Evolutionary conservation across 129 eudicot species (phyloP).

Genomic region (Chrysanthemum lavandulifolium): DNA sequence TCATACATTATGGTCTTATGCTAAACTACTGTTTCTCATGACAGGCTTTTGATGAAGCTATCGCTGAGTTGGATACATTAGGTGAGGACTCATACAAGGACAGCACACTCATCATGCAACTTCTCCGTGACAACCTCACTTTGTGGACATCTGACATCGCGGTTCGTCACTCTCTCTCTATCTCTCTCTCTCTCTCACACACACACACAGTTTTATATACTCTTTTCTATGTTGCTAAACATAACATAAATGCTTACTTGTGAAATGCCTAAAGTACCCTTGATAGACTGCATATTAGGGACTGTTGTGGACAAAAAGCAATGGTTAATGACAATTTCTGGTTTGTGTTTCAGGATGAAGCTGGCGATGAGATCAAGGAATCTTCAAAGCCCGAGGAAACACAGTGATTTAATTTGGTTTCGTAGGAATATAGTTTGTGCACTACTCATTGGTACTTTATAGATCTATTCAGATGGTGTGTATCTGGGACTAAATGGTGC

Average conservation of each 20-base stretch:
- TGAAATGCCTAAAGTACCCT: conserved; percentile 9
- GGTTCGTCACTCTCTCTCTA: conserved; percentile 40
- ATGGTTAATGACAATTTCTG: background rate
- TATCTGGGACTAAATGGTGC: conserved; percentile 18
- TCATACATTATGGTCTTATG: background rate
- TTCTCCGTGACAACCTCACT: conserved; percentile 89
- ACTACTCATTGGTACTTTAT: conserved; percentile 19
- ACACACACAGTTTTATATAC: no score
- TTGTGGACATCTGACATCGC: conserved; percentile 86
- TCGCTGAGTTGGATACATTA: conserved; percentile 86
- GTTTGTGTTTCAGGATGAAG: conserved; percentile 58
- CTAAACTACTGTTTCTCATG: background rate
- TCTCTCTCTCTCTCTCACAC: no score
- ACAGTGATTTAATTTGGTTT: conserved; percentile 31
- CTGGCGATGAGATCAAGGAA: conserved; percentile 90
- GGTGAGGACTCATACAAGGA: conserved; percentile 99
- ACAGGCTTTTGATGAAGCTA: conserved; percentile 96
- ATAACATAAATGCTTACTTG: background rate
- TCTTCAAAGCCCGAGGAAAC: conserved; percentile 62
- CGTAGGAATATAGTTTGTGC: conserved; percentile 30
- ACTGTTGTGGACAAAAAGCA: background rate
- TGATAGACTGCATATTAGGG: background rate
- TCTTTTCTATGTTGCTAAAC: background rate
- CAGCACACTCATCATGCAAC: conserved; percentile 94
- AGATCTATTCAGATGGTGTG: conserved; percentile 22